Evolutionary conservation across 129 eudicot genomes (phyloP), one percentile per base, ranked within the genome.

Genomic region (Calendula officinalis): DNA sequence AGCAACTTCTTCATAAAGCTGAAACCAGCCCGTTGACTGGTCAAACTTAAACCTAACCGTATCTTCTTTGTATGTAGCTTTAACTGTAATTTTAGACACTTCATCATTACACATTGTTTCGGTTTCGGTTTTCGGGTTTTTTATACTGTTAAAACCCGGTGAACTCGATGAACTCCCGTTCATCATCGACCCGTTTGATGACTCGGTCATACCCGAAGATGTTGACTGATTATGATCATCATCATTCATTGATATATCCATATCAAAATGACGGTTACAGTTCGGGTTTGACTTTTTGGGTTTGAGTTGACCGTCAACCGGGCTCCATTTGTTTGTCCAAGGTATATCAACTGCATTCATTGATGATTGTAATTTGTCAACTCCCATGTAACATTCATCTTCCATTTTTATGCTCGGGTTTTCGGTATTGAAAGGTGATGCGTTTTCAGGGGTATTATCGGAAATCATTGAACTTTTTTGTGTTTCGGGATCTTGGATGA

Each of bases 1-100:
- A 7, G 89, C 91, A 47, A 92, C 90, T 76, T 88, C 95, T 54
- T 88, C 96, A 56, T 85, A 85, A 2, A 92, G 87, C 63, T 83
- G 89, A 64, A 81, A 73, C 72, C 88, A 84, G 10, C 96, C 96
- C 7, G 75, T 66, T 8, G 67, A 60, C 6, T 86, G 84, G 3
- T 84, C 85, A 16, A 78, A 92, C 67, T 92, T 92, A 55, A 92
- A 92, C 65, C 91, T 62, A 16, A 88, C 60, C 6, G 87, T 88
- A 45, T 92, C 91, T 4, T 83, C 96, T 53, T 75, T 81, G 38
- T 83, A 88, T 12, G 86, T 81, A 33, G 89, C 98, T 64, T 88
- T 92, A 7, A 88, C 83, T 2, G 88, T 78, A 5, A 92, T 66
- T 72, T 75, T 85, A 2, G 81, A 76, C 12, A 82, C 83, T 34